phyloP scores from a whole-genome alignment of 2,329 filamentous ascomycete species.

The Akanthomyces uredinophilus region DNA sequence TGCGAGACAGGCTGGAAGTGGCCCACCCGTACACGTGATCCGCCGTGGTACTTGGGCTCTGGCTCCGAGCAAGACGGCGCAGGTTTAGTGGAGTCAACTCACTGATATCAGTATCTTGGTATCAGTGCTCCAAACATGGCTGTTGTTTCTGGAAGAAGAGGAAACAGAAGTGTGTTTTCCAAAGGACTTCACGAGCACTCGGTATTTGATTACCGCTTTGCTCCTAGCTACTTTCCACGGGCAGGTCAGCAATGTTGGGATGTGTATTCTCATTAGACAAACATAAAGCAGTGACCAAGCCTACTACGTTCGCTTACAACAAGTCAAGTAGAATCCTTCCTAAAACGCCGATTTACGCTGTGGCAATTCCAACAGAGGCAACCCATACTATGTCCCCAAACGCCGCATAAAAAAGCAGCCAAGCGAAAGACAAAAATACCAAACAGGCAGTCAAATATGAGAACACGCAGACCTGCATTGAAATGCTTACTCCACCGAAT shows the following conservation, averaged over 20 bases:
- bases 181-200: no score
- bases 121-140: no score
- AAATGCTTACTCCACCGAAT: background rate
- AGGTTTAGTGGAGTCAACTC: no score
- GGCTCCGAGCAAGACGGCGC: no score
- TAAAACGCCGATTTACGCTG: background rate
- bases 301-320: background rate
- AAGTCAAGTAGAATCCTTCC: background rate
- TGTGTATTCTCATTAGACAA: no score
- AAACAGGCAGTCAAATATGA: background rate
- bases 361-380: background rate
- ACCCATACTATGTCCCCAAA: background rate
- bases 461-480: background rate
- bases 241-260: no score
- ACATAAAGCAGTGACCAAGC: background rate
- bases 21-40: slow-evolving; percentile 16
- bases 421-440: background rate
- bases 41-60: background rate
- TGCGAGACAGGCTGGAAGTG: slow-evolving; percentile 8
- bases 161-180: no score
- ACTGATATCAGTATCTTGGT: no score
- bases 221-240: no score
- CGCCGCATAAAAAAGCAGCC: background rate
- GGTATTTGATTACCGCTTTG: no score
- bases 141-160: no score